Conservation (phyloP, 805 yeast species). For the Zygoascus biomembranicola region DNA sequence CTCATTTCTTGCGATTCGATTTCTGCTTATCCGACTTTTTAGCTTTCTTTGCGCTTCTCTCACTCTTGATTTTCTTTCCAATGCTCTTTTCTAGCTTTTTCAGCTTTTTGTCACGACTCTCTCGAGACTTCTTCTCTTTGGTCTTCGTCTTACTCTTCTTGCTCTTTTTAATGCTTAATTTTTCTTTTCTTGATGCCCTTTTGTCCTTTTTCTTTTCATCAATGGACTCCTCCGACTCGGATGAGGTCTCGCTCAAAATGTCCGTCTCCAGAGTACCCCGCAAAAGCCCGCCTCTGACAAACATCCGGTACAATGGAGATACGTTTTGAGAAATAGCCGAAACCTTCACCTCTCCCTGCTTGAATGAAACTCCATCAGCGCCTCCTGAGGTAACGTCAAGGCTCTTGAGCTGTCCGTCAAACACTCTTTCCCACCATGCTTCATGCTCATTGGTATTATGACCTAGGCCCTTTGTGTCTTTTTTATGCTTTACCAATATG, state of each 20-base stretch:
- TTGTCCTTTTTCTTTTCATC: conserved; percentile 7
- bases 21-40: conserved; percentile 7
- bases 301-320: conserved; percentile 77
- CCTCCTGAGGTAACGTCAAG: conserved; percentile 43
- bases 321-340: conserved; percentile 36
- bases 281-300: conserved; percentile 80
- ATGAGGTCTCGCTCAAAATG: conserved; percentile 2
- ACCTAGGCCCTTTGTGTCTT: conserved; percentile 87
- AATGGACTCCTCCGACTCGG: neutral
- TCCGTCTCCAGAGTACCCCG: conserved; percentile 39
- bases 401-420: conserved; percentile 84
- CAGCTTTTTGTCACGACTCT: conserved; percentile 17
- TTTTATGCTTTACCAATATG: conserved; percentile 80
- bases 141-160: conserved; percentile 19
- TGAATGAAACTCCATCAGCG: conserved; percentile 40
- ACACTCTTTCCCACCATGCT: conserved; percentile 95
- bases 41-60: conserved; percentile 21
- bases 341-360: conserved; percentile 45
- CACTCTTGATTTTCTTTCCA: conserved; percentile 21
- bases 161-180: conserved; percentile 5
- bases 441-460: conserved; percentile 65
- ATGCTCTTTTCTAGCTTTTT: conserved; percentile 19
- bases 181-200: neutral
- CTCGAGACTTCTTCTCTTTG: conserved; percentile 23
- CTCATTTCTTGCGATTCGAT: too few species aligned